Percentiles rank a stretch among this genome's conserved stretches.
phyloP scores from a whole-genome alignment of 768 basidiomycete species.

The Termitomyces sp. region DNA sequence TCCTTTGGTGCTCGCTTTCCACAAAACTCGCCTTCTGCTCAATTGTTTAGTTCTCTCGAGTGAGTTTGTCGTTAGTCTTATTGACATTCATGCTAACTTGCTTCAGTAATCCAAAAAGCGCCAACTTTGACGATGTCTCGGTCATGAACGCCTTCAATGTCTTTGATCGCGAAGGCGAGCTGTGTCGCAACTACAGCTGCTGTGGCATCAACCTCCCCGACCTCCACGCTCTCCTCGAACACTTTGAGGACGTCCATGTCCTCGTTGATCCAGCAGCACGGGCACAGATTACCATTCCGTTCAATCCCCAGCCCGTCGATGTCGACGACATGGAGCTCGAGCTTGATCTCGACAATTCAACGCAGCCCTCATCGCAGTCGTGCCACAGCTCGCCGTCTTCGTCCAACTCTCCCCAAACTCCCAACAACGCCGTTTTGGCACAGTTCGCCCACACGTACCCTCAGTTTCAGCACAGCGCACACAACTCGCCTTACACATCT shows the following conservation, averaged over 20 bases:
- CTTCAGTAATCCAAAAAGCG: slow-evolving; percentile 26
- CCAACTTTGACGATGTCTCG: slow-evolving; percentile 48
- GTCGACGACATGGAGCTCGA: slow-evolving; percentile 83
- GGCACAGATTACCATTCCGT: slow-evolving; percentile 39
- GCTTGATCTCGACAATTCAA: slow-evolving; percentile 42
- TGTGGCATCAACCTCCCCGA: slow-evolving; percentile 72
- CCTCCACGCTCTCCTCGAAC: slow-evolving; percentile 81
- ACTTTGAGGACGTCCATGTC: slow-evolving; percentile 89
- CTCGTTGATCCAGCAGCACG: slow-evolving; percentile 42
- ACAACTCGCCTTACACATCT: slow-evolving; percentile 29
- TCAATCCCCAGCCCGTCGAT: slow-evolving; percentile 31
- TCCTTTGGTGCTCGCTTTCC: slow-evolving; percentile 63
- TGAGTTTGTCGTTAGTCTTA: slow-evolving; percentile 28
- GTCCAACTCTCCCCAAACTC: slow-evolving; percentile 43
- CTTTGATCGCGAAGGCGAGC: slow-evolving; percentile 66
- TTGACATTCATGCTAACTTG: neutral
- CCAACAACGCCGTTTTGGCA: slow-evolving; percentile 28
- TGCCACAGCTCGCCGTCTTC: slow-evolving; percentile 37
- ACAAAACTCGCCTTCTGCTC: slow-evolving; percentile 57
- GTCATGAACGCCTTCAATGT: slow-evolving; percentile 63
- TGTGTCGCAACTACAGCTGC: slow-evolving; percentile 86
- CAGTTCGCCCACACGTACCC: slow-evolving; percentile 22
- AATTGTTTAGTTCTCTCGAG: slow-evolving; percentile 61
- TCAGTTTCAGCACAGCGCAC: no score
- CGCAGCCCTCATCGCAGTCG: slow-evolving; percentile 22